Evolutionary conservation across 768 basidiomycete species (phyloP), one percentile per base, ranked within the genome.

Genomic region (Boletus huronensis): DNA sequence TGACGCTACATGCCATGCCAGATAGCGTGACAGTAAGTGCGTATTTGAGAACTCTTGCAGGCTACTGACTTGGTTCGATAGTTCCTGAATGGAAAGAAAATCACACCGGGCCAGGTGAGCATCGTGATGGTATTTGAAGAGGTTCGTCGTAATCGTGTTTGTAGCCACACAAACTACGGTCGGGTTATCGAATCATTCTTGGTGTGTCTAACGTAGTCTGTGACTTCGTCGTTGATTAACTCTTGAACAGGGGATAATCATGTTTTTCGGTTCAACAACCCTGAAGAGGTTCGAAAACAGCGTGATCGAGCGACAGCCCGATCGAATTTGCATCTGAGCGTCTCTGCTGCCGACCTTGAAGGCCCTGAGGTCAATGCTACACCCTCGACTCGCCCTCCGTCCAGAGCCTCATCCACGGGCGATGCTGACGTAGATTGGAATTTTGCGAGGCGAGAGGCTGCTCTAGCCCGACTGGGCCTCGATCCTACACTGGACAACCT

Each of bases 251-350:
- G 96, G 50, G 95, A 98, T 62, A 87, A 93, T 59, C 97, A 99
- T 74, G 94, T 98, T 52, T 99, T 99, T 72, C 84, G 97, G 17
- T 98, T 97, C 73, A 98, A 91, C 66, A 90, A 96, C 64, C 93
- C 93, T 0, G 92, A 94, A 70, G 92, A 93, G 71, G 93, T 95
- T 57, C 90, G 93, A 59, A 93, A 91, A 66, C 88, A 84, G 64
- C 84, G 93, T 40, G 89, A 95, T 71, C 85, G 90, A 39, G 88
- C 87, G 3, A 85, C 83, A 10, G 79, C 81, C 50, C 86, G 81
- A 67, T 89, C 88, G 21, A 85, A 79, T 67, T 69, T 89, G 65
- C 82, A 84, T 52, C 72, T 83, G 60, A 85, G 82, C 58, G 68
- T 84, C 25, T 79, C 85, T 36, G 87, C 86, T 39, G 77, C 74